Evolutionary conservation across 2,329 filamentous ascomycete species (phyloP).

Genomic region (Hypoxylon sp.): DNA sequence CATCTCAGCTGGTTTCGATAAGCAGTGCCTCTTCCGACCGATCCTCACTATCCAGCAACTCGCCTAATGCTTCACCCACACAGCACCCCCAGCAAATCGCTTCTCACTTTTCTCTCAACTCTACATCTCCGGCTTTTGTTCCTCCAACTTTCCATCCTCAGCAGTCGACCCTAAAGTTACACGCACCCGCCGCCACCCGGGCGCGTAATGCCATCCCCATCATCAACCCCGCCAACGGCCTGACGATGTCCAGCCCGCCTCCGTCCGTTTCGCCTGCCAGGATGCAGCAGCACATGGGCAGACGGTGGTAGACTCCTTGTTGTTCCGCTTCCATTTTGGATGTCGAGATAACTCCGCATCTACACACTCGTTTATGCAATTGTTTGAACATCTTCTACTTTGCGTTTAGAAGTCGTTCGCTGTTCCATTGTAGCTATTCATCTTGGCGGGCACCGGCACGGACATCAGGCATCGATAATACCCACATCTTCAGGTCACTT

Average conservation of each 20-base stretch:
- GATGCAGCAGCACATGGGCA: conserved; percentile 66
- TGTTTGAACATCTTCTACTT: conserved; percentile 38
- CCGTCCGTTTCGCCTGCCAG: conserved; percentile 71
- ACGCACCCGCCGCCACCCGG: conserved; percentile 89
- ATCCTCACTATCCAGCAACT: conserved; percentile 93
- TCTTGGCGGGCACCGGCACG: conserved; percentile 61
- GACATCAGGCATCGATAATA: conserved; percentile 56
- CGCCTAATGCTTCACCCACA: conserved; percentile 88
- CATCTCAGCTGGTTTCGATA: conserved; percentile 82
- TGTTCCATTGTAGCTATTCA: conserved; percentile 53
- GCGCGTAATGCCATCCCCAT: conserved; percentile 96
- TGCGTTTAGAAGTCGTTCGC: conserved; percentile 49
- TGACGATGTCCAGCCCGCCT: conserved; percentile 87
- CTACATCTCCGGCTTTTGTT: conserved; percentile 71
- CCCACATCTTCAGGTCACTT: conserved; percentile 46
- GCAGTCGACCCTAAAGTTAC: conserved; percentile 76
- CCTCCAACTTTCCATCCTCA: conserved; percentile 73
- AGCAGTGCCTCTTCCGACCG: conserved; percentile 90
- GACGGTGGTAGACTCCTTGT: conserved; percentile 60
- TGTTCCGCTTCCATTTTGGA: conserved; percentile 48
- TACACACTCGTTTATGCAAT: conserved; percentile 49
- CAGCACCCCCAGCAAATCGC: conserved; percentile 84
- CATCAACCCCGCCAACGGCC: conserved; percentile 92
- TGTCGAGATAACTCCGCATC: conserved; percentile 46
- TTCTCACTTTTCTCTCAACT: conserved; percentile 78